Conservation (phyloP, 169 alveolate genomes). For the Plasmodium coatneyi region DNA sequence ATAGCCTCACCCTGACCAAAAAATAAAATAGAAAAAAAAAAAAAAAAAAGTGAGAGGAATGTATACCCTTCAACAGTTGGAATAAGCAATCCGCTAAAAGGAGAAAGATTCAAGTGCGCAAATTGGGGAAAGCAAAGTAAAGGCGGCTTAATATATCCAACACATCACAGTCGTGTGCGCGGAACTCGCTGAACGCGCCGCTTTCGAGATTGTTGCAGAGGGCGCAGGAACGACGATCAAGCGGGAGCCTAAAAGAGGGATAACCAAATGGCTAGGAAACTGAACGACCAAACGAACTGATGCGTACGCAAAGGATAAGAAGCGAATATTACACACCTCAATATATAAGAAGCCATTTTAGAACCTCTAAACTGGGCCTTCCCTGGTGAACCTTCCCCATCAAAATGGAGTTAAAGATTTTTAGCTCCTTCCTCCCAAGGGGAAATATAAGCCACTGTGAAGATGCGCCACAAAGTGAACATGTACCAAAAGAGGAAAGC, state of each 20-base stretch:
- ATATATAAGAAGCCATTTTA: neutral
- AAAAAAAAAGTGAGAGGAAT: neutral
- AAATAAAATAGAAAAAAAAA: neutral
- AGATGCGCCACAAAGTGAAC: neutral
- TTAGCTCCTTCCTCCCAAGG: neutral
- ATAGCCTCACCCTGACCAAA: neutral
- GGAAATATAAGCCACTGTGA: conserved; percentile 13
- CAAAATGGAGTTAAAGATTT: conserved; percentile 33
- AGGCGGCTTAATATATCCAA: neutral
- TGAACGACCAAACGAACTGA: neutral
- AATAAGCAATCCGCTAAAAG: neutral
- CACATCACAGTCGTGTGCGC: neutral
- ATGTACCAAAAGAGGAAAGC: neutral
- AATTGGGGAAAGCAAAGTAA: neutral
- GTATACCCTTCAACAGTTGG: neutral
- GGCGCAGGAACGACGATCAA: neutral
- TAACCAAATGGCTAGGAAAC: neutral
- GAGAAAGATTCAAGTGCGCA: neutral
- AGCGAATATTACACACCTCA: neutral
- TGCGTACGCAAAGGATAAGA: neutral
- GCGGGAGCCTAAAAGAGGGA: neutral
- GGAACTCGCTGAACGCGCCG: neutral
- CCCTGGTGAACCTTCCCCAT: conserved; percentile 3
- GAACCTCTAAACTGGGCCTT: neutral
- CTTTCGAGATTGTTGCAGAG: neutral